Base-by-base conservation (phyloP, 2,329 filamentous ascomycete genomes). In the Pestalotiopsis sp. region DNA sequence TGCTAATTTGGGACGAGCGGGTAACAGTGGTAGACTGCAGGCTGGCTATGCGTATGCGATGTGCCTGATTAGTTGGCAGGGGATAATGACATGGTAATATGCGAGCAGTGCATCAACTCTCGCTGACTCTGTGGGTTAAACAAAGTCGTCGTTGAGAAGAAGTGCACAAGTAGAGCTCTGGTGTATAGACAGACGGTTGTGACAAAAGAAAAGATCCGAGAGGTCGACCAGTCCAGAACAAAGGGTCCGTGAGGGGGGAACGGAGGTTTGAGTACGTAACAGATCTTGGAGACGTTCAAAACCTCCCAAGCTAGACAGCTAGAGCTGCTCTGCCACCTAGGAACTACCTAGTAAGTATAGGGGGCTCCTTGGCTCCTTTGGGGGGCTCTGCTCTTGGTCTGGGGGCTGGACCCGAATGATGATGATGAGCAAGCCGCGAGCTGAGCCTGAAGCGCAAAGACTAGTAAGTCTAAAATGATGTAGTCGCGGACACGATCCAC, bases 261-360 rank as follows among this genome's bases (percentile, higher is more conserved):
- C 13, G 25, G 36, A 14, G 13, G 59, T 27, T n/a, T 62, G 57
- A 38, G 59, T 36, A 36, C n/a, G 27, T 36, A 27, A n/a, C 36
- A 62, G 38, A 36, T 36, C 31, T 23, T 62, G 31, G 59, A 41
- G 39, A 49, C 63, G 45, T 66, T 38, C 20, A 25, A 49, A 23
- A 39, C 62, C 27, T 36, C n/a, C 62, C 62, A 65, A 65, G 62
- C 62, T 36, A 52, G 39, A 14, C 62, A 23, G 62, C 20, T 25
- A 17, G 9, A 20, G 27, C 36, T 20, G 59, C 27, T 62, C 38
- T 14, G 31, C 31, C 14, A 27, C 57, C 23, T 11, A 59, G 27
- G 57, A 27, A 59, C 23, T 59, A 52, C 45, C 45, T n/a, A 23
- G 57, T 27, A 59, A 59, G 57, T 59, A 27, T 59, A 59, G 57